phyloP scores from a whole-genome alignment of 2,329 filamentous ascomycete genomes.

The Aspergillus hiratsukae region DNA sequence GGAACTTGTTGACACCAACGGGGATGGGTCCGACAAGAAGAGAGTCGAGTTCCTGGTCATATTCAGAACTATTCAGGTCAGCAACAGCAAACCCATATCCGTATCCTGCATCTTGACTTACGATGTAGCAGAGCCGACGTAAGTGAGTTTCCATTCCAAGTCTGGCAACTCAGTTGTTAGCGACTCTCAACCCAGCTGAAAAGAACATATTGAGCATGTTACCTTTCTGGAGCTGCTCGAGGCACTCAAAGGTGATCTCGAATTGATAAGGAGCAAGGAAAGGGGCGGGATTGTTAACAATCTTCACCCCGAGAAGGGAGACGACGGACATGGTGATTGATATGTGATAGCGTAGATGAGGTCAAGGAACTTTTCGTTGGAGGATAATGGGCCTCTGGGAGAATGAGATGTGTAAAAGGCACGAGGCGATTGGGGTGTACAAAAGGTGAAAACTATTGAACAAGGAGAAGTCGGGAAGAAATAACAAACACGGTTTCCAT shows the following conservation, averaged over 20 bases:
- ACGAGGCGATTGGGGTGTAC: background rate
- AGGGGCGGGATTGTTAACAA: conserved; percentile 93
- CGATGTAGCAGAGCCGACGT: conserved; percentile 97
- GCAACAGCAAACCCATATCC: conserved; percentile 12
- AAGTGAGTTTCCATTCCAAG: conserved; percentile 98
- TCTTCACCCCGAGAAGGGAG: conserved; percentile 89
- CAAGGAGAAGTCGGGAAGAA: background rate
- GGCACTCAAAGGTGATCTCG: conserved; percentile 97
- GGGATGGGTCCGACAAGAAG: conserved; percentile 97
- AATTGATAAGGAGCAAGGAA: conserved; percentile 94
- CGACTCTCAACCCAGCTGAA: background rate
- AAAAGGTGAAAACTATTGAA: background rate
- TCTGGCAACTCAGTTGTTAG: conserved; percentile 51
- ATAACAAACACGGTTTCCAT: background rate
- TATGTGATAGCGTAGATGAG: conserved; percentile 4
- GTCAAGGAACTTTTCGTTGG: background rate
- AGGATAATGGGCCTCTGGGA: background rate
- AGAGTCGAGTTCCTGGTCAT: conserved; percentile 97
- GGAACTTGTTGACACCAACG: conserved; percentile 95
- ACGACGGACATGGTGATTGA: conserved; percentile 79
- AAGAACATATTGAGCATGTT: conserved; percentile 8
- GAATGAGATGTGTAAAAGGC: background rate
- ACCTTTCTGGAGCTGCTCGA: conserved; percentile 93
- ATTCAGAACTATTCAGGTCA: conserved; percentile 65
- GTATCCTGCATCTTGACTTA: conserved; percentile 47